Evolutionary conservation across 352 stramenopile species (phyloP).

Genomic region (Lagenidium giganteum): DNA sequence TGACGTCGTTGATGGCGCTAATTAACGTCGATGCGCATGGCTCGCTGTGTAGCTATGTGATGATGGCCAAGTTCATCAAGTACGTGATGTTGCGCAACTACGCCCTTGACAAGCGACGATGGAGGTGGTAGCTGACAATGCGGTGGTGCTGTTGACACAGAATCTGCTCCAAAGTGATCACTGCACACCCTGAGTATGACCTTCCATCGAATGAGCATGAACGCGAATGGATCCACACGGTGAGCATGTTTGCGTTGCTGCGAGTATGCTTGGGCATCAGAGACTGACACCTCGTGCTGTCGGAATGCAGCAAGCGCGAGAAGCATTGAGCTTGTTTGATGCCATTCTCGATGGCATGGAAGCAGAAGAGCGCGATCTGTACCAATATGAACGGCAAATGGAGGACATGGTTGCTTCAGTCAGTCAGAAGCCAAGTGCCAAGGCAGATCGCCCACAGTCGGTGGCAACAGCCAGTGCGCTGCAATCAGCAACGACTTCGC

Average conservation of each 20-base stretch:
- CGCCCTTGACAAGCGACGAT: not conserved
- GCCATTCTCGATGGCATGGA: constrained; percentile 79
- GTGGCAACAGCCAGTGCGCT: too few species aligned
- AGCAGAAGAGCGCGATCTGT: constrained; percentile 47
- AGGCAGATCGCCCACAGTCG: too few species aligned
- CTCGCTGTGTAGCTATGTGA: constrained; percentile 61
- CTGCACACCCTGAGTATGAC: constrained; percentile 57
- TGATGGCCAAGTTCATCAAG: constrained; percentile 81
- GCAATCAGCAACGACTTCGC: too few species aligned
- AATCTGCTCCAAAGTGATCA: constrained; percentile 68
- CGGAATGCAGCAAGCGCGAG: constrained; percentile 48
- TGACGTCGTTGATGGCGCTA: constrained; percentile 1
- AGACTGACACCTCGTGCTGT: not conserved
- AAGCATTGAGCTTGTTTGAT: constrained; percentile 63
- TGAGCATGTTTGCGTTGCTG: constrained; percentile 15
- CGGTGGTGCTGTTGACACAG: constrained; percentile 17
- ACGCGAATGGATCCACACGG: constrained; percentile 54
- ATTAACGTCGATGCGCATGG: not conserved
- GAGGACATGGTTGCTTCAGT: too few species aligned
- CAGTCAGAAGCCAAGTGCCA: too few species aligned
- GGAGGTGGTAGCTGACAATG: not conserved
- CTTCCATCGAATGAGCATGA: constrained; percentile 48
- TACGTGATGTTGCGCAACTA: constrained; percentile 22
- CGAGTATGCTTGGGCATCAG: not conserved
- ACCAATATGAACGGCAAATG: constrained; percentile 48